Conservation (phyloP, 441 rosid species). For the Populus hybrid region DNA sequence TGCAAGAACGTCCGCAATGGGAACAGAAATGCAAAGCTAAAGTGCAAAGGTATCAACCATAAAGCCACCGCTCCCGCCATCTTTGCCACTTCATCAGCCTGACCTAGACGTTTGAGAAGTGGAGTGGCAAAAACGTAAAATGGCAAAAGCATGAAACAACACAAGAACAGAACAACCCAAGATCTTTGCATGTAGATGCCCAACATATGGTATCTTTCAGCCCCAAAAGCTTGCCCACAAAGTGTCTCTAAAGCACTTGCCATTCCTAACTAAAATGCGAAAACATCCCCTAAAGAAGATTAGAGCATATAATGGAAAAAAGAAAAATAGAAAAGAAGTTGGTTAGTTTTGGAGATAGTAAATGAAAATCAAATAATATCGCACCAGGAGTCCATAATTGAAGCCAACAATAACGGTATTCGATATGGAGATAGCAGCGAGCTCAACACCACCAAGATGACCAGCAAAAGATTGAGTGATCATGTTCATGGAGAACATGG, state of each 20-base stretch:
- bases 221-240: constrained; percentile 76
- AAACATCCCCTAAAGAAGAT: too few species aligned
- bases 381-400: constrained; percentile 66
- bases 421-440: constrained; percentile 74
- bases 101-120: constrained; percentile 45
- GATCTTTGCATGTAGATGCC: constrained; percentile 70
- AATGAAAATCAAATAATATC: not conserved
- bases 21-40: constrained; percentile 52
- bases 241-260: constrained; percentile 64
- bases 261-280: not conserved
- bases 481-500: constrained; percentile 57
- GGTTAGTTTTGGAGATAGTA: too few species aligned
- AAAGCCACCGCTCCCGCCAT: constrained; percentile 41
- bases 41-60: constrained; percentile 57
- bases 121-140: constrained; percentile 52
- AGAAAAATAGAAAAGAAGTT: too few species aligned
- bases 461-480: constrained; percentile 79
- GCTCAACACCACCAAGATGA: constrained; percentile 75
- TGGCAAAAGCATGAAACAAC: constrained; percentile 46
- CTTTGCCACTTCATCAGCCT: constrained; percentile 61
- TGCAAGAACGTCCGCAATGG: constrained; percentile 55
- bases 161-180: constrained; percentile 52
- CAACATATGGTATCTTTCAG: constrained; percentile 46
- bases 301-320: too few species aligned
- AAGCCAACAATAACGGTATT: constrained; percentile 75